phyloP scores from a whole-genome alignment of 2,329 filamentous ascomycete genomes.

The Diplodia corticola region DNA sequence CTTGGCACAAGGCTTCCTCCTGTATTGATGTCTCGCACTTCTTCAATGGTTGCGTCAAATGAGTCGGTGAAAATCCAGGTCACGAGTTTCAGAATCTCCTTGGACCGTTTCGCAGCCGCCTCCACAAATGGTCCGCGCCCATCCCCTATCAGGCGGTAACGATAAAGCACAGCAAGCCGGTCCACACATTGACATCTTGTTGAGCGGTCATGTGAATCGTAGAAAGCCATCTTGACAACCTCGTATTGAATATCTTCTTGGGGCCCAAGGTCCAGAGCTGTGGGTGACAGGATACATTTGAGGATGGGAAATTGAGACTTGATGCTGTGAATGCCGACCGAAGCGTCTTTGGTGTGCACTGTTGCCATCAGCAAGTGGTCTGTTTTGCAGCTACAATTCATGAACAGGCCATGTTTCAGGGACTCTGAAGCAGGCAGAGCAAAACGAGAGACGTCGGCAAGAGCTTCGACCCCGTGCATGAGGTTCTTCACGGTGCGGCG shows the following conservation, averaged over 20 bases:
- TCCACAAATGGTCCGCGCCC: not conserved
- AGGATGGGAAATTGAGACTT: slow-evolving; percentile 9
- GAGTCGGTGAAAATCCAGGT: slow-evolving; percentile 5
- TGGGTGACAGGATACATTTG: slow-evolving; percentile 16
- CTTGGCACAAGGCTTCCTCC: slow-evolving; percentile 3
- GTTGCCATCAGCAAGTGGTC: slow-evolving; percentile 13
- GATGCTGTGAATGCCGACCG: slow-evolving; percentile 12
- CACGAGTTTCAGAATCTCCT: slow-evolving; percentile 18
- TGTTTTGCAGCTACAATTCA: slow-evolving; percentile 7
- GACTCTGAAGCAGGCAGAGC: slow-evolving; percentile 1
- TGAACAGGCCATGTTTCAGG: slow-evolving; percentile 9
- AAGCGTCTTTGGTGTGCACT: not conserved
- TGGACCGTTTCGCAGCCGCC: slow-evolving; percentile 3
- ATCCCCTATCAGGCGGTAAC: not conserved
- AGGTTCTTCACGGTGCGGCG: not conserved
- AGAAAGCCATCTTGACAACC: slow-evolving; percentile 16
- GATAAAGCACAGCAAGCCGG: slow-evolving; percentile 15
- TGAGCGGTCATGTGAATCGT: not conserved
- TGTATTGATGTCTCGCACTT: slow-evolving; percentile 11
- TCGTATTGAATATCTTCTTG: slow-evolving; percentile 10
- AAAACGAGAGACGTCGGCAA: not conserved
- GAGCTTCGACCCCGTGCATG: slow-evolving; percentile 2
- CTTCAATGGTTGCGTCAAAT: not conserved
- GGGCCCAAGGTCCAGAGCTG: not conserved
- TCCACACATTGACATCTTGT: slow-evolving; percentile 6